phyloP scores from a whole-genome alignment of 495 filamentous ascomycete species.

The Viridothelium virens region DNA sequence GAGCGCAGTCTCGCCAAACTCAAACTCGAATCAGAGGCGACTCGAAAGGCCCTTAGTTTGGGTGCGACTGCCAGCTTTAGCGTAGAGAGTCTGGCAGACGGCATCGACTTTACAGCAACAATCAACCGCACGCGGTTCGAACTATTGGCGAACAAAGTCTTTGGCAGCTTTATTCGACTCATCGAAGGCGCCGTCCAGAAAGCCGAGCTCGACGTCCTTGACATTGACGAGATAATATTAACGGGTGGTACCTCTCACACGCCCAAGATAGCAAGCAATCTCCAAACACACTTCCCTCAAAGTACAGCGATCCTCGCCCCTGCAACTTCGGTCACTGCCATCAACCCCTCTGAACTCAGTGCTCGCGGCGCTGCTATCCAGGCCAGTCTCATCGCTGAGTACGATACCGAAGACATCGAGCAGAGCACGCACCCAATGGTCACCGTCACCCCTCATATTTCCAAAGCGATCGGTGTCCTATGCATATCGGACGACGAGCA shows the following conservation, averaged over 20 bases:
- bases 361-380: conserved; percentile 91
- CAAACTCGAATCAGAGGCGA: conserved; percentile 79
- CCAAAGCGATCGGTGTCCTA: conserved; percentile 80
- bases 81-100: conserved; percentile 78
- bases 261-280: conserved; percentile 74
- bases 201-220: conserved; percentile 82
- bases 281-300: conserved; percentile 70
- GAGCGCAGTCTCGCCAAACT: conserved; percentile 80
- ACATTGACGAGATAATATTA: conserved; percentile 91
- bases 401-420: conserved; percentile 86
- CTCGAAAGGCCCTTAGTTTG: conserved; percentile 82
- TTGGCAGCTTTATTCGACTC: conserved; percentile 76
- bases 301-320: conserved; percentile 75
- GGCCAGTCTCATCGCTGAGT: conserved; percentile 84
- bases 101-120: conserved; percentile 81
- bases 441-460: conserved; percentile 83
- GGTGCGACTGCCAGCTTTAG: conserved; percentile 82
- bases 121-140: conserved; percentile 93
- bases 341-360: conserved; percentile 88
- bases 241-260: conserved; percentile 90
- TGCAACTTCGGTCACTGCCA: conserved; percentile 61
- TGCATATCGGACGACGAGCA: conserved; percentile 54
- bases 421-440: conserved; percentile 93
- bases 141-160: conserved; percentile 73
- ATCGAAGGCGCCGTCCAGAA: conserved; percentile 82